Conservation (phyloP, 805 yeast species). For the Lipomyces kockii region DNA sequence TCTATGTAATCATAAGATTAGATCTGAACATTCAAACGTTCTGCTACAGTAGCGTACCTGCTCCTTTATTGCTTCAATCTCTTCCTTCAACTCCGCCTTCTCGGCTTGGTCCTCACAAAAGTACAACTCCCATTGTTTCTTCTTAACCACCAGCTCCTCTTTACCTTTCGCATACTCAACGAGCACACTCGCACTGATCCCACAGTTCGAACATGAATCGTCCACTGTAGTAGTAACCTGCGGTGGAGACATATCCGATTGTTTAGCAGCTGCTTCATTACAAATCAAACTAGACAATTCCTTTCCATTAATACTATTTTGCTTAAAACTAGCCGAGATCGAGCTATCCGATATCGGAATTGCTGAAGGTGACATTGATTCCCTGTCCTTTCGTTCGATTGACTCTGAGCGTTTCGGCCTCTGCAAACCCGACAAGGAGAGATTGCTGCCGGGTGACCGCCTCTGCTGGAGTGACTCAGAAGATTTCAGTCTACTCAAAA, state of each 20-base stretch:
- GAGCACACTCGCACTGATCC: conserved; percentile 22
- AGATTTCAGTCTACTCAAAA: not conserved
- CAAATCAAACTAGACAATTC: not conserved
- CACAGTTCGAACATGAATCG: conserved; percentile 24
- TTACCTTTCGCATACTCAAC: conserved; percentile 24
- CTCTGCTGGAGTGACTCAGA: conserved; percentile 1
- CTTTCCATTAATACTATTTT: not conserved
- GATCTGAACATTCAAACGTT: not conserved
- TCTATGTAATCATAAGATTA: not conserved
- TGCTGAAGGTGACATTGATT: not conserved
- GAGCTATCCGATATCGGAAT: not conserved
- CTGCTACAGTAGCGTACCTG: conserved; percentile 2
- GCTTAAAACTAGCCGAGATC: not conserved
- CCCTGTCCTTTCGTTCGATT: not conserved
- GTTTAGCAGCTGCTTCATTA: not conserved
- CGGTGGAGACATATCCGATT: not conserved
- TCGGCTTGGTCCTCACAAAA: conserved; percentile 23
- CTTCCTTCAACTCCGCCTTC: conserved; percentile 11
- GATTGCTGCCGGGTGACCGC: not conserved
- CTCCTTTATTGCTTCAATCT: conserved; percentile 6
- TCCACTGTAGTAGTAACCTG: not conserved
- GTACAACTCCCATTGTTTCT: conserved; percentile 29
- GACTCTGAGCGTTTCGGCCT: not conserved
- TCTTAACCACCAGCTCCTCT: conserved; percentile 29
- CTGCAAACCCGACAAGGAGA: not conserved